These are phyloP conservation scores for Aspergillus taichungensis DNA, from an alignment of 495 filamentous ascomycete species.

Conservation along the genomic window DNA sequence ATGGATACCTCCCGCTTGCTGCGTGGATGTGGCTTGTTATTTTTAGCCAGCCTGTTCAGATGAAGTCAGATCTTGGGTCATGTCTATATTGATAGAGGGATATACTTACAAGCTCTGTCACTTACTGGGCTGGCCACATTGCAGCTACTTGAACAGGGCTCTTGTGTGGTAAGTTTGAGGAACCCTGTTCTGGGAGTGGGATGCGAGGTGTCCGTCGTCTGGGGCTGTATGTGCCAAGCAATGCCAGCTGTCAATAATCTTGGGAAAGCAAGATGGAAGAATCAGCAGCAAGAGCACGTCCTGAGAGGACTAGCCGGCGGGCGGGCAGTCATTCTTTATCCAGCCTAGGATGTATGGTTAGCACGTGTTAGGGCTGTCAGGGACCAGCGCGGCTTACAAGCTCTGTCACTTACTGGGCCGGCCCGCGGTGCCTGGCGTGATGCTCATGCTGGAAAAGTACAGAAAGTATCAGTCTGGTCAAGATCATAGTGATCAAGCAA, in stretches of 20 bases:
- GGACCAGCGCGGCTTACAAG: slow-evolving; percentile 1
- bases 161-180: too few species aligned
- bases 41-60: too few species aligned
- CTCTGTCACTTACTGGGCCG: slow-evolving; percentile 7
- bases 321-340: slow-evolving; percentile 4
- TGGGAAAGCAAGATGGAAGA: not conserved
- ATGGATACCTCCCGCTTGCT: too few species aligned
- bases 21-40: too few species aligned
- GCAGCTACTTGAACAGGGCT: too few species aligned
- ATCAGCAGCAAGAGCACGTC: not conserved
- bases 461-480: not conserved
- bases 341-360: slow-evolving; percentile 1
- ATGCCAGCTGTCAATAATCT: not conserved
- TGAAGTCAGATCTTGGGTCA: too few species aligned
- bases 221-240: not conserved
- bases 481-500: too few species aligned
- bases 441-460: not conserved
- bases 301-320: not conserved
- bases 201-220: too few species aligned
- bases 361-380: not conserved
- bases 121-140: not conserved
- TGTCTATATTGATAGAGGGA: not conserved
- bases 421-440: slow-evolving; percentile 3
- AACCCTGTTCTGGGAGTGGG: too few species aligned
- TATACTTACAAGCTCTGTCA: slow-evolving; percentile 2